These are phyloP conservation scores for Acer campestre DNA, from an alignment of 345 rosid genomes.

Conservation along the genomic window DNA sequence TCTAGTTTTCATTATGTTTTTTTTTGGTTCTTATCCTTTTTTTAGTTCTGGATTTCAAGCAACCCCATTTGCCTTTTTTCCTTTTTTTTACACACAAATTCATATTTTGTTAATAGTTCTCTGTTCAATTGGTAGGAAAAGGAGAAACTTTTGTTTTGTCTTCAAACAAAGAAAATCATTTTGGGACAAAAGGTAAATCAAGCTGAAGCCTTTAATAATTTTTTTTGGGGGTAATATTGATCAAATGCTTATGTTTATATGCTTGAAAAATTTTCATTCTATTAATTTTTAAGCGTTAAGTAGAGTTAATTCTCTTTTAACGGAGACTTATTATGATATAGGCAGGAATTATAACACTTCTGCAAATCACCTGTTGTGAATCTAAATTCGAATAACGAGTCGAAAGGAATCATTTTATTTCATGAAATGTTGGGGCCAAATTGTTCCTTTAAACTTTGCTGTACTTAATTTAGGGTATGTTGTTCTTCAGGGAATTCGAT, in stretches of 20 bases:
- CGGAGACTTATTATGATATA: neutral
- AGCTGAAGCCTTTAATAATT: slow-evolving; percentile 11
- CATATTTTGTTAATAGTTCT: slow-evolving; percentile 1
- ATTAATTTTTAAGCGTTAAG: neutral
- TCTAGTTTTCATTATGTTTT: neutral
- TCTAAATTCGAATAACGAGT: neutral
- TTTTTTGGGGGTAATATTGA: neutral
- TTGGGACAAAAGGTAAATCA: neutral
- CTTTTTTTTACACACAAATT: neutral
- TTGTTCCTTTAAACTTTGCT: neutral
- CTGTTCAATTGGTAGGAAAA: slow-evolving; percentile 21
- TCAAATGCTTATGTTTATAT: slow-evolving; percentile 4
- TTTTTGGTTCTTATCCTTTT: neutral
- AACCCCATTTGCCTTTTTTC: slow-evolving; percentile 8
- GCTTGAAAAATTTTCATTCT: neutral
- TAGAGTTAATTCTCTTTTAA: neutral
- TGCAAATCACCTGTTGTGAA: neutral
- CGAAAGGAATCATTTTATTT: neutral
- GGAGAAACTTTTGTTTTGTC: neutral
- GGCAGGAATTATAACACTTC: neutral
- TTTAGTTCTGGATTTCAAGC: neutral
- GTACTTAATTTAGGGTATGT: slow-evolving; percentile 12
- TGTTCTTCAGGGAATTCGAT: slow-evolving; percentile 35
- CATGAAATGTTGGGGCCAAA: neutral
- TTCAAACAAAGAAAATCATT: neutral